These are phyloP conservation scores for Jamesozyma gamospora DNA, from an alignment of 805 yeast species.

Conservation along the genomic window DNA sequence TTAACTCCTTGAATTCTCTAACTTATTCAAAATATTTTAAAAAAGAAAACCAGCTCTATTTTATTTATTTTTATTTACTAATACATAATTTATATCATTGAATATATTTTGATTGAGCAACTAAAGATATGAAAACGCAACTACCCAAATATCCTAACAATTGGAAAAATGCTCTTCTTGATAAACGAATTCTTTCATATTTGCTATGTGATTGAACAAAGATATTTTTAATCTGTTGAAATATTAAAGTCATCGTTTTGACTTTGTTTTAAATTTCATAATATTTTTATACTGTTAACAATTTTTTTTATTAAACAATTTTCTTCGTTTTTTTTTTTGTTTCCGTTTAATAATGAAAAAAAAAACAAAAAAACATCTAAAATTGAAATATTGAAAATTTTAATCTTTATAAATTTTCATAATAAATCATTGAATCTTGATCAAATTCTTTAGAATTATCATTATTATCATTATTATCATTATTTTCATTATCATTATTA, in stretches of 20 bases:
- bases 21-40: too few species aligned
- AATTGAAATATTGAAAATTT: too few species aligned
- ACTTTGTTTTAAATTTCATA: neutral
- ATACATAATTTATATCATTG: neutral
- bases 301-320: too few species aligned
- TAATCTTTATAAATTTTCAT: neutral
- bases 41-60: too few species aligned
- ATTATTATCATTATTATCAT: neutral
- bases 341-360: neutral
- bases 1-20: too few species aligned
- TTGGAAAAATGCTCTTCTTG: slow-evolving; percentile 29
- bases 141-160: slow-evolving; percentile 28
- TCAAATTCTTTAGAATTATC: neutral
- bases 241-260: slow-evolving; percentile 17
- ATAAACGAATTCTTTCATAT: slow-evolving; percentile 21
- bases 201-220: slow-evolving; percentile 26
- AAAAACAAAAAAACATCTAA: neutral
- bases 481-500: slow-evolving; percentile 1
- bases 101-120: slow-evolving; percentile 19
- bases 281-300: too few species aligned
- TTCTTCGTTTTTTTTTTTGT: neutral
- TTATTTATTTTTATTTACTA: too few species aligned
- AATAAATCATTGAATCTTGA: neutral
- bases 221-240: slow-evolving; percentile 27
- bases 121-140: slow-evolving; percentile 26